These are phyloP conservation scores for Lyophyllum shimeji DNA, from an alignment of 768 basidiomycete genomes.

Conservation along the genomic window DNA sequence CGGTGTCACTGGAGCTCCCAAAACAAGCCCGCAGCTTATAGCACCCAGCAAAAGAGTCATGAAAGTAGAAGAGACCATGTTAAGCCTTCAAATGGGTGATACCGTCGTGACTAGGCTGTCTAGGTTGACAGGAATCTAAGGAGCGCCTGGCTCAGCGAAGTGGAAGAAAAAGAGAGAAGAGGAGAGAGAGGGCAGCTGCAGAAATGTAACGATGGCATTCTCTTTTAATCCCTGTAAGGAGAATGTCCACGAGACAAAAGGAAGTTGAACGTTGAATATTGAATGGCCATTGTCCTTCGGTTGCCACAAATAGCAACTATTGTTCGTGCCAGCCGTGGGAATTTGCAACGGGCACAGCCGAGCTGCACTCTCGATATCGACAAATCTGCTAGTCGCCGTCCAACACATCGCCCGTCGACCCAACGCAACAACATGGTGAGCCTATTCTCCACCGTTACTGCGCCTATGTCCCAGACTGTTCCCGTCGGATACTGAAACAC, in stretches of 20 bases:
- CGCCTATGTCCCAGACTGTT: neutral
- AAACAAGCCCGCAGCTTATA: constrained; percentile 19
- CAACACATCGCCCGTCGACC: constrained; percentile 38
- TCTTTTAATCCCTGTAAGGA: neutral
- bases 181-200: constrained; percentile 9
- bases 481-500: constrained; percentile 10
- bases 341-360: constrained; percentile 26
- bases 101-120: constrained; percentile 9
- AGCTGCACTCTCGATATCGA: constrained; percentile 20
- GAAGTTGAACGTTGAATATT: too few relatives aligned
- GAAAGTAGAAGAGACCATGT: constrained; percentile 16
- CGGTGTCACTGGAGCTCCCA: constrained; percentile 32
- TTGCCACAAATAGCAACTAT: constrained; percentile 1
- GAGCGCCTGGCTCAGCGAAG: constrained; percentile 42
- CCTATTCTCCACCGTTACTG: constrained; percentile 7
- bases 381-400: constrained; percentile 31
- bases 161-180: constrained; percentile 11
- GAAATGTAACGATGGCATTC: constrained; percentile 10
- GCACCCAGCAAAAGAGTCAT: constrained; percentile 16
- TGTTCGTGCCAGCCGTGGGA: constrained; percentile 24
- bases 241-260: constrained; percentile 13
- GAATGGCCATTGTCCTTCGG: constrained; percentile 13
- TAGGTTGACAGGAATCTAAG: constrained; percentile 6
- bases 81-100: constrained; percentile 12
- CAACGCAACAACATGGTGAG: constrained; percentile 43